Conservation (phyloP, 2,329 filamentous ascomycete genomes). For the Talaromyces amestolkiae region DNA sequence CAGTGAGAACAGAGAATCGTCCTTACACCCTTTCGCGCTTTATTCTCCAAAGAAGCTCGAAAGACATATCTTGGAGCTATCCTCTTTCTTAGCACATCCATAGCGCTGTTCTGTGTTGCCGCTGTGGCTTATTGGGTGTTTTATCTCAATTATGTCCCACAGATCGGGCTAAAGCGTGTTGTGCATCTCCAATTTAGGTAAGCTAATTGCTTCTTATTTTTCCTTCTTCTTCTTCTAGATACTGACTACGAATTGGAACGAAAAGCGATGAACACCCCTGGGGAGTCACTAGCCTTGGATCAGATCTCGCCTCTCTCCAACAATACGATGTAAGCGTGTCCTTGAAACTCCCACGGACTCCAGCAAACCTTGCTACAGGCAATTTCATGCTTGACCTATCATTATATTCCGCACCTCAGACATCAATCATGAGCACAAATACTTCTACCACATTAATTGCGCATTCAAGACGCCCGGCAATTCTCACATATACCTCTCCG, state of each 20-base stretch:
- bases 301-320: constrained; percentile 66
- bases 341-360: constrained; percentile 74
- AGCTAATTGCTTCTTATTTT: constrained; percentile 21
- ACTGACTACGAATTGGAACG: neutral
- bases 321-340: constrained; percentile 79
- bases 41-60: constrained; percentile 61
- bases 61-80: constrained; percentile 62
- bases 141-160: constrained; percentile 67
- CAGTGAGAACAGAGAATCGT: constrained; percentile 48
- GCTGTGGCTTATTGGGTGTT: constrained; percentile 63
- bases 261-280: constrained; percentile 49
- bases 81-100: constrained; percentile 53
- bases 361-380: constrained; percentile 69
- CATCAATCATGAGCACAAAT: constrained; percentile 30
- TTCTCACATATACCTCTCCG: constrained; percentile 75
- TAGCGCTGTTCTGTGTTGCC: constrained; percentile 58
- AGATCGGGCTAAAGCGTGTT: constrained; percentile 59
- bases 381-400: constrained; percentile 93
- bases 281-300: constrained; percentile 50
- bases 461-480: constrained; percentile 68
- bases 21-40: constrained; percentile 53
- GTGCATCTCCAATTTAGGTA: constrained; percentile 67
- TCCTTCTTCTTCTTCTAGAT: constrained; percentile 8
- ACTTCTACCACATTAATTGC: constrained; percentile 51
- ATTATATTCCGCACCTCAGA: constrained; percentile 56